Evolutionary conservation across 805 yeast species (phyloP).

Genomic region (Candida nemodendra): DNA sequence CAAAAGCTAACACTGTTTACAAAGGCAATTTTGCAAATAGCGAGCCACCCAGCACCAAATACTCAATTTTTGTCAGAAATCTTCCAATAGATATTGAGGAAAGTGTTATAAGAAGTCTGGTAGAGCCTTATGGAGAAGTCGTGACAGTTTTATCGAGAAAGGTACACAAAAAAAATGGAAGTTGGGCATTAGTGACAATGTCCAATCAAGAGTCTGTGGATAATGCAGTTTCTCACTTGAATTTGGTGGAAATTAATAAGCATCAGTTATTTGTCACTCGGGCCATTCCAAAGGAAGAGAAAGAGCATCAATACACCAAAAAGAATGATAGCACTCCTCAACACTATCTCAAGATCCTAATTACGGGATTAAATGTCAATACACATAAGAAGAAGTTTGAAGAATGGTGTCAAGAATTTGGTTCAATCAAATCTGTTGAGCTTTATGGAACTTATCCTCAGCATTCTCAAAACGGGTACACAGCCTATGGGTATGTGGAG

Average conservation of each 20-base stretch:
- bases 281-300: slow-evolving; percentile 35
- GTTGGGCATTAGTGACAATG: slow-evolving; percentile 34
- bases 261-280: slow-evolving; percentile 31
- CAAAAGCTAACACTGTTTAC: not conserved
- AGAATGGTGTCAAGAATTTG: slow-evolving; percentile 26
- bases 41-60: slow-evolving; percentile 22
- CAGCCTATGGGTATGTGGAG: slow-evolving; percentile 33
- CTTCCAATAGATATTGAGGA: slow-evolving; percentile 29
- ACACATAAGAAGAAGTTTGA: slow-evolving; percentile 24
- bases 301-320: slow-evolving; percentile 25
- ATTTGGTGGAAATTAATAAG: slow-evolving; percentile 28
- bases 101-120: slow-evolving; percentile 23
- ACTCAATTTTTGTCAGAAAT: slow-evolving; percentile 31
- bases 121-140: slow-evolving; percentile 33
- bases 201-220: slow-evolving; percentile 27
- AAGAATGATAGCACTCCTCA: slow-evolving; percentile 17
- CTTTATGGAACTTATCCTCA: slow-evolving; percentile 23
- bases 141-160: slow-evolving; percentile 25
- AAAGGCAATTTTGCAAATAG: slow-evolving; percentile 2
- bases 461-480: slow-evolving; percentile 12
- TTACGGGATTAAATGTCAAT: slow-evolving; percentile 26
- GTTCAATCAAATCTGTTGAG: slow-evolving; percentile 27
- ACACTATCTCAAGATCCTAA: slow-evolving; percentile 25
- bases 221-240: slow-evolving; percentile 25
- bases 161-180: slow-evolving; percentile 29